Conservation (phyloP, 2,329 filamentous ascomycete genomes). For the Dryadomyces quercivorus region DNA sequence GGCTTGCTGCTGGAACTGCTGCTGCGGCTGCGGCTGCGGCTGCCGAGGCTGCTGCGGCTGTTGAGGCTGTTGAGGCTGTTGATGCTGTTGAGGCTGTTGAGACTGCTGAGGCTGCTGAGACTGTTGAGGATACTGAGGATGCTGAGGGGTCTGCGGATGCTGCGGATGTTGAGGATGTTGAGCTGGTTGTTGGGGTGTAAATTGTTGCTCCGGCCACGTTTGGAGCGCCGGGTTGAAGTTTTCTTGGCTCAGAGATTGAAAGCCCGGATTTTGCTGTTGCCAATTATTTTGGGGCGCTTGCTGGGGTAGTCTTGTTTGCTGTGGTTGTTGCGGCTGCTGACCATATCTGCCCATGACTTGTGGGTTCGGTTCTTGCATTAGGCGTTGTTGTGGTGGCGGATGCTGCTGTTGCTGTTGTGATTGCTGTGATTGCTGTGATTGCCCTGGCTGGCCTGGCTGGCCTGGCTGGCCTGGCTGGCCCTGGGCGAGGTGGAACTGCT, state of each 20-base stretch:
- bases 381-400: not conserved
- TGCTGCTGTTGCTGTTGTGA: not conserved
- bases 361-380: not conserved
- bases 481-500: not conserved
- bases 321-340: not conserved
- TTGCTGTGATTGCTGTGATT: too few relatives aligned
- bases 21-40: not conserved
- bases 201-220: not conserved
- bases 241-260: not conserved
- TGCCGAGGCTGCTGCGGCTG: not conserved
- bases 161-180: constrained; percentile 1
- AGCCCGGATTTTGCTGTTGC: not conserved
- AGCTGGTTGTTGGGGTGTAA: not conserved
- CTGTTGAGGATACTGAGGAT: constrained; percentile 2
- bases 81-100: not conserved
- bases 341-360: not conserved
- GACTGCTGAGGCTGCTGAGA: constrained; percentile 1
- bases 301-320: constrained; percentile 4
- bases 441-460: not conserved
- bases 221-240: not conserved
- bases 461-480: not conserved
- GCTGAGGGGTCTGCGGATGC: not conserved
- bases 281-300: not conserved
- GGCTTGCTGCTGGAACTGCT: not conserved
- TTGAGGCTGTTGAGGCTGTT: not conserved